Evolutionary conservation across 129 eudicot genomes (phyloP).

Genomic region (Artemisia annua): DNA sequence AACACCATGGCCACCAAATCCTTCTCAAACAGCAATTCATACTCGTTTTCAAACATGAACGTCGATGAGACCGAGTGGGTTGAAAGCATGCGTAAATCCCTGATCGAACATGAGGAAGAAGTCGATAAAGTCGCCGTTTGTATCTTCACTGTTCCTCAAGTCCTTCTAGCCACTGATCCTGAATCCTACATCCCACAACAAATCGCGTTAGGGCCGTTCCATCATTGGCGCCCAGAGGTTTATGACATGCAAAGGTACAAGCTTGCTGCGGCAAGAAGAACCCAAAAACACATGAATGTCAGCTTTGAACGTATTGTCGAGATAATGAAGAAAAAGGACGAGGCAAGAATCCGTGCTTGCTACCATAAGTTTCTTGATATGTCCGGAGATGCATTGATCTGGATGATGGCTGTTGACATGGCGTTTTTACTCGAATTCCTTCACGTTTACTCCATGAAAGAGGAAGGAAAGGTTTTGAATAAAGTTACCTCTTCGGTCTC

Average conservation of each 20-base stretch:
- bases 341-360: conserved; percentile 44
- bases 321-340: conserved; percentile 21
- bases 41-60: conserved; percentile 17
- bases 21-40: conserved; percentile 6
- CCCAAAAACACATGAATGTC: conserved; percentile 25
- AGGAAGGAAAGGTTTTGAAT: conserved; percentile 17
- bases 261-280: conserved; percentile 47
- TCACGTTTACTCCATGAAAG: conserved; percentile 33
- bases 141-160: conserved; percentile 49
- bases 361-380: conserved; percentile 52
- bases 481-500: conserved; percentile 38
- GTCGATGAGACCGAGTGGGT: conserved; percentile 30
- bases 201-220: conserved; percentile 65
- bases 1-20: conserved; percentile 17
- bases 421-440: conserved; percentile 58
- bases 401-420: conserved; percentile 67
- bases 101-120: conserved; percentile 32
- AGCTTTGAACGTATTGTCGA: conserved; percentile 37
- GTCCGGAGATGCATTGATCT: conserved; percentile 44
- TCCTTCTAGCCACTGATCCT: conserved; percentile 36
- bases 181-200: conserved; percentile 51
- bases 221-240: conserved; percentile 50
- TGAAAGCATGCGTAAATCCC: conserved; percentile 27
- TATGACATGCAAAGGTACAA: conserved; percentile 60
- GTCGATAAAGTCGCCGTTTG: conserved; percentile 18